Evolutionary conservation across 2,329 filamentous ascomycete genomes (phyloP).

Genomic region (Curvularia hawaiiensis): DNA sequence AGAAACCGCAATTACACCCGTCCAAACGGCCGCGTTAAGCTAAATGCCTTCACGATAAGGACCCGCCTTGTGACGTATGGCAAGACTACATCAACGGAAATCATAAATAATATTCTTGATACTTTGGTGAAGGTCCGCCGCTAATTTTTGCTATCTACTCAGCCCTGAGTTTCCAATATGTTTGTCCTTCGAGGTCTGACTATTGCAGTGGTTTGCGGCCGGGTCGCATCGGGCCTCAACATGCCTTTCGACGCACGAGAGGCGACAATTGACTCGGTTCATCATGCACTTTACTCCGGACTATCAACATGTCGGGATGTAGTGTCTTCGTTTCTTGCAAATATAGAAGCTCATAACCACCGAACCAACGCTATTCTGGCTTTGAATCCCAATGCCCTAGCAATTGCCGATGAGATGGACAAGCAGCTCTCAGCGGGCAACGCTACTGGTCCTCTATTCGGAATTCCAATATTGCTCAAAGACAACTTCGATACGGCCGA

Average conservation of each 20-base stretch:
- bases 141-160: not conserved
- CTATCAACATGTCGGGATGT: conserved; percentile 61
- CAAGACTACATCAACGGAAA: not conserved
- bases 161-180: conserved; percentile 11
- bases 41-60: conserved; percentile 9
- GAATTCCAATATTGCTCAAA: conserved; percentile 66
- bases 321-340: conserved; percentile 60
- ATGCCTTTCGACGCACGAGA: conserved; percentile 60
- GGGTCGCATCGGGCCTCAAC: conserved; percentile 16
- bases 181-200: not conserved
- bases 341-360: conserved; percentile 63
- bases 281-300: conserved; percentile 60
- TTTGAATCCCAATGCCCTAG: conserved; percentile 57
- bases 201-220: conserved; percentile 14
- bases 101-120: conserved; percentile 7
- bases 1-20: conserved; percentile 18
- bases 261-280: conserved; percentile 63
- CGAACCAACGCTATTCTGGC: conserved; percentile 63
- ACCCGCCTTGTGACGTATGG: conserved; percentile 7
- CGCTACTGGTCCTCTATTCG: conserved; percentile 60
- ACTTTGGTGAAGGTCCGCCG: conserved; percentile 1
- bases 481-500: conserved; percentile 65
- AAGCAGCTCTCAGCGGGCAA: conserved; percentile 54
- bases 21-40: not conserved
- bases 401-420: conserved; percentile 59